A percentile compares a stretch with the other conserved stretches of the same genome.
Conservation (phyloP, 2,329 filamentous ascomycete genomes). For the Penicillium sp. region DNA sequence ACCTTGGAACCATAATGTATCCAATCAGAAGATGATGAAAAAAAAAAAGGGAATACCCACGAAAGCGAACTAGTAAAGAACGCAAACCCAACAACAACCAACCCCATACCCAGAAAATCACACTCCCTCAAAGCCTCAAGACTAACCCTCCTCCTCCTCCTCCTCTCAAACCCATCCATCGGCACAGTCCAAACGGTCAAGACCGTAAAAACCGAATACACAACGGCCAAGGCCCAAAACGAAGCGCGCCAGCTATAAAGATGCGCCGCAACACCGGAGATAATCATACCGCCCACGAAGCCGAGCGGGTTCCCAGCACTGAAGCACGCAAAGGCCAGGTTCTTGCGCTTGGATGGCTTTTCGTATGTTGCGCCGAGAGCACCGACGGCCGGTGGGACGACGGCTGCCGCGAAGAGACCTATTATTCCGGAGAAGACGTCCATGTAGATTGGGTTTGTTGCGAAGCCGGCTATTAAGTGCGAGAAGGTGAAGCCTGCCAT, state of each 20-base stretch:
- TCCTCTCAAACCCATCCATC: slow-evolving; percentile 47
- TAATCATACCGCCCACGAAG: slow-evolving; percentile 56
- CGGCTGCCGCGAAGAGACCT: slow-evolving; percentile 61
- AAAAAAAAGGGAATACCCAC: slow-evolving; percentile 35
- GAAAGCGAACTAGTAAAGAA: slow-evolving; percentile 61
- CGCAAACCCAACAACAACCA: slow-evolving; percentile 63
- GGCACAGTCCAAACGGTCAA: slow-evolving; percentile 62
- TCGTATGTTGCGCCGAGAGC: slow-evolving; percentile 62
- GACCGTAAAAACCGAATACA: slow-evolving; percentile 59
- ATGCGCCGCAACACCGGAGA: slow-evolving; percentile 59
- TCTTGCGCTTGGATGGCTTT: slow-evolving; percentile 60
- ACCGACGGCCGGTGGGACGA: slow-evolving; percentile 62
- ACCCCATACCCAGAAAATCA: slow-evolving; percentile 57
- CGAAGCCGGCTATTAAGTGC: slow-evolving; percentile 57
- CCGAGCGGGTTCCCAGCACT: slow-evolving; percentile 56
- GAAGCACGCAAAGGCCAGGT: slow-evolving; percentile 62
- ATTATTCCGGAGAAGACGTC: slow-evolving; percentile 62
- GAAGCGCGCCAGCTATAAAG: slow-evolving; percentile 62
- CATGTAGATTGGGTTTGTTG: slow-evolving; percentile 55
- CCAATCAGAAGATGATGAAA: no score
- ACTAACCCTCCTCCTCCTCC: slow-evolving; percentile 45
- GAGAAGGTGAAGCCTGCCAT: slow-evolving; percentile 58
- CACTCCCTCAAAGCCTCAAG: slow-evolving; percentile 54
- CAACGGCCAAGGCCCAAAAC: slow-evolving; percentile 60
- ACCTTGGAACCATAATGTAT: no score